These are phyloP conservation scores for Pythium aquatile DNA, from an alignment of 352 stramenopile species.

Conservation along the genomic window DNA sequence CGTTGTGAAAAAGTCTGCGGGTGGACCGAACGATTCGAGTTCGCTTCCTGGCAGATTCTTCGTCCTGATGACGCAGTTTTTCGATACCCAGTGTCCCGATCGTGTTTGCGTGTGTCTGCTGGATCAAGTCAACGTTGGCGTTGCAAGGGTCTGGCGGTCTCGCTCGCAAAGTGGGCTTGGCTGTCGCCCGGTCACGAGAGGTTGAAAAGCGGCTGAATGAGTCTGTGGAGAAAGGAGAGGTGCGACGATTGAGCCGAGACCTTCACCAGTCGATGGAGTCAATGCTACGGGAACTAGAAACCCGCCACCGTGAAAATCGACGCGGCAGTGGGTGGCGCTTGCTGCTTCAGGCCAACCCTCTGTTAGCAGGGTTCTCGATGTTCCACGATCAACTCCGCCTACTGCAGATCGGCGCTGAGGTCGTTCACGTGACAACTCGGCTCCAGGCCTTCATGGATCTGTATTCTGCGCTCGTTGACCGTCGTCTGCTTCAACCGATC, in stretches of 20 bases:
- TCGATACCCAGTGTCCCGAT: background rate
- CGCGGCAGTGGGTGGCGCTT: background rate
- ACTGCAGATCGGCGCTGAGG: background rate
- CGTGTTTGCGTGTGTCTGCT: slow-evolving; percentile 19
- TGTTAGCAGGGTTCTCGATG: background rate
- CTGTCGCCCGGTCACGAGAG: background rate
- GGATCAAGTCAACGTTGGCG: slow-evolving; percentile 5
- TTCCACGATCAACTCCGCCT: background rate
- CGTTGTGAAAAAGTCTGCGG: background rate
- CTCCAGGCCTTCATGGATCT: slow-evolving; percentile 4
- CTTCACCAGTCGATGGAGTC: background rate
- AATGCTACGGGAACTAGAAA: background rate
- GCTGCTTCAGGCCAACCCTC: slow-evolving; percentile 2
- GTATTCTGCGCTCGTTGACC: slow-evolving; percentile 2
- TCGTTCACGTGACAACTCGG: background rate
- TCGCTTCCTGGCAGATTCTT: background rate
- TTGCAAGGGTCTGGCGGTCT: slow-evolving; percentile 3
- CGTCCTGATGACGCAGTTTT: background rate
- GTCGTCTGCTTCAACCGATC: background rate
- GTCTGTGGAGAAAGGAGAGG: background rate
- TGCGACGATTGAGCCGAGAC: background rate
- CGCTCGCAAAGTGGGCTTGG: background rate
- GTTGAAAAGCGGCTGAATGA: background rate
- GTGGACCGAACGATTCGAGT: no score
- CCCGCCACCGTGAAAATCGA: background rate